Conservation (phyloP, 805 yeast species). For the Metschnikowia colocasiae region DNA sequence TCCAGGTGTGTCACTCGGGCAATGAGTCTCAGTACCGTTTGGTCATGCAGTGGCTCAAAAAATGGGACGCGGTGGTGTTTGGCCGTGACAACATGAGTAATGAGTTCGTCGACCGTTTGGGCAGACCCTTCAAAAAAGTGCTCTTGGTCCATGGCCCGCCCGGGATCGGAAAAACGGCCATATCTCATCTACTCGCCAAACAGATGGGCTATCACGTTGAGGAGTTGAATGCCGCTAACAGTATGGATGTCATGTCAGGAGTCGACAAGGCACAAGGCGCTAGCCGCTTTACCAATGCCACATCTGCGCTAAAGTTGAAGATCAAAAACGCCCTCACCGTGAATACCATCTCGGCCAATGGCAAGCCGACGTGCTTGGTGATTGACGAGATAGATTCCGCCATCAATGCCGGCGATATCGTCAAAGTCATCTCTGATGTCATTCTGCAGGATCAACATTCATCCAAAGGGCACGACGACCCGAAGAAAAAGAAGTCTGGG, state of each 20-base stretch:
- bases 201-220: slow-evolving; percentile 77
- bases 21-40: slow-evolving; percentile 39
- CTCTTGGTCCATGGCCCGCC: slow-evolving; percentile 87
- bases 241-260: slow-evolving; percentile 36
- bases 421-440: slow-evolving; percentile 54
- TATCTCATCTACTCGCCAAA: slow-evolving; percentile 77
- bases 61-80: slow-evolving; percentile 35
- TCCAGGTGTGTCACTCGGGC: slow-evolving; percentile 43
- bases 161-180: slow-evolving; percentile 89
- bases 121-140: slow-evolving; percentile 49
- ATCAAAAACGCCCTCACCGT: slow-evolving; percentile 55
- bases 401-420: slow-evolving; percentile 35
- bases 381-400: slow-evolving; percentile 80
- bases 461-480: slow-evolving; percentile 7
- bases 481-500: slow-evolving; percentile 22
- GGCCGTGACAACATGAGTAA: slow-evolving; percentile 19
- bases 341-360: slow-evolving; percentile 58
- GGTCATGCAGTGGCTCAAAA: slow-evolving; percentile 39
- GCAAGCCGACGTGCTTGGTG: slow-evolving; percentile 74
- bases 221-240: slow-evolving; percentile 75
- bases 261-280: slow-evolving; percentile 12
- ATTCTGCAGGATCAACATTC: slow-evolving; percentile 46
- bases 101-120: slow-evolving; percentile 25
- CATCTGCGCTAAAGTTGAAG: slow-evolving; percentile 32
- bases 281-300: slow-evolving; percentile 21